Evolutionary conservation across 1,139 yeast genomes (phyloP).

Genomic region (Yamadazyma triangularis): DNA sequence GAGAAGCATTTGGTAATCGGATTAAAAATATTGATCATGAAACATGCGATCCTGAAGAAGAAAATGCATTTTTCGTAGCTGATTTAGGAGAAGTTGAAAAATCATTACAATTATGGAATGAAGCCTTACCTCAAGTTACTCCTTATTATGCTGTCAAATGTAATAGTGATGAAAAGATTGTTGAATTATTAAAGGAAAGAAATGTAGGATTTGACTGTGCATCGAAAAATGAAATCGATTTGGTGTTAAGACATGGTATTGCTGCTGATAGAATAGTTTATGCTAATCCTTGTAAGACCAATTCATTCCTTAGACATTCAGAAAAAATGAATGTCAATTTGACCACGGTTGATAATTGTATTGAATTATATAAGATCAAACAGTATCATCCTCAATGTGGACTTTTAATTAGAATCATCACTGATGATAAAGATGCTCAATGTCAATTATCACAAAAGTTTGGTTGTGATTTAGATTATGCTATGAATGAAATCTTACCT

Average conservation of each 20-base stretch:
- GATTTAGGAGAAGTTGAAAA: constrained; percentile 72
- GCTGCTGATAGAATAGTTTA: constrained; percentile 68
- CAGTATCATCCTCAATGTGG: constrained; percentile 64
- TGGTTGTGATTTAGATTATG: constrained; percentile 67
- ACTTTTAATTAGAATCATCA: constrained; percentile 74
- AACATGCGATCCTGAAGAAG: constrained; percentile 70
- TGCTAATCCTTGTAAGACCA: constrained; percentile 92
- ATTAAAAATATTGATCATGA: constrained; percentile 50
- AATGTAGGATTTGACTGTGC: constrained; percentile 94
- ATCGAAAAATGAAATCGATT: constrained; percentile 76
- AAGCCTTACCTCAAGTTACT: constrained; percentile 63
- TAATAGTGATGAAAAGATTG: constrained; percentile 66
- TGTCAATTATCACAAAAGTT: constrained; percentile 87
- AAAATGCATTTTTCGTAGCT: constrained; percentile 84
- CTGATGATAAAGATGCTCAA: constrained; percentile 86
- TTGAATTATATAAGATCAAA: constrained; percentile 74
- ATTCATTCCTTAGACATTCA: constrained; percentile 76
- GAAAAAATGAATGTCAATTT: constrained; percentile 48
- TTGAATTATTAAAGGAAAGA: constrained; percentile 50
- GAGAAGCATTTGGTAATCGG: constrained; percentile 38
- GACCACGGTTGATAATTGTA: constrained; percentile 88
- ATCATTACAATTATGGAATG: constrained; percentile 58
- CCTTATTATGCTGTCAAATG: constrained; percentile 95
- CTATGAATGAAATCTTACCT: constrained; percentile 50
- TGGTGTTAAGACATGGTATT: constrained; percentile 59